A percentile compares a stretch with the other conserved stretches of the same genome.
These are phyloP conservation scores for Penicillium sp. DNA, from an alignment of 2,329 filamentous ascomycete species.

Conservation along the genomic window DNA sequence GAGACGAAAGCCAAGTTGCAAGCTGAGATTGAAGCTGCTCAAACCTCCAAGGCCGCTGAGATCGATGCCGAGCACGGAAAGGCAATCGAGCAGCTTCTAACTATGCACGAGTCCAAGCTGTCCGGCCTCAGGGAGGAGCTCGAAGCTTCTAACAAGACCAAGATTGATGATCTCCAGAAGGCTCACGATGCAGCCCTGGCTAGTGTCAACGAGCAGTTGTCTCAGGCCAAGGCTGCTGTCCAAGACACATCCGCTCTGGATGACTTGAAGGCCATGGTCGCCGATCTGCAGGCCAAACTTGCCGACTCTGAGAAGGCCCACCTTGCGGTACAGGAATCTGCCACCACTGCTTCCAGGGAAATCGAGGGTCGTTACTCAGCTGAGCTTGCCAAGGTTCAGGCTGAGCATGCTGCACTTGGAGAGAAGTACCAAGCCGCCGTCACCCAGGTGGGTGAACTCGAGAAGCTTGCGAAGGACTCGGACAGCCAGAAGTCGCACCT, in stretches of 20 bases:
- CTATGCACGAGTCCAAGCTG: slow-evolving; percentile 39
- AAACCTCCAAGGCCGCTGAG: slow-evolving; percentile 11
- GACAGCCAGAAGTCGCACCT: slow-evolving; percentile 68
- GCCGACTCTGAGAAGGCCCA: slow-evolving; percentile 51
- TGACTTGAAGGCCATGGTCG: slow-evolving; percentile 39
- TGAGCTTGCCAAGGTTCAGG: slow-evolving; percentile 44
- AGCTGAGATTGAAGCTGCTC: slow-evolving; percentile 15
- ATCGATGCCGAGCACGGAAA: slow-evolving; percentile 24
- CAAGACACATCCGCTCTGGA: slow-evolving; percentile 39
- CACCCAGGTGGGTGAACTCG: slow-evolving; percentile 73
- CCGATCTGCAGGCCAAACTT: slow-evolving; percentile 62
- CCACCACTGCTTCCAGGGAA: slow-evolving; percentile 16
- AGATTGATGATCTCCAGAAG: slow-evolving; percentile 35
- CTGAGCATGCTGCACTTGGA: slow-evolving; percentile 47
- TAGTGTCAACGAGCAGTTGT: slow-evolving; percentile 33
- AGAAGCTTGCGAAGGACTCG: slow-evolving; percentile 74
- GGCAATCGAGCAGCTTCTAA: slow-evolving; percentile 38
- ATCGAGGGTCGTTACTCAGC: slow-evolving; percentile 38
- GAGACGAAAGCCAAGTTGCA: slow-evolving; percentile 21
- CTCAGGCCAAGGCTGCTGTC: slow-evolving; percentile 33
- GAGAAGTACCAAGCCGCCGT: slow-evolving; percentile 31
- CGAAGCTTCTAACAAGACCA: slow-evolving; percentile 33
- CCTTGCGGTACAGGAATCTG: slow-evolving; percentile 42
- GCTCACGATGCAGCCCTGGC: slow-evolving; percentile 34
- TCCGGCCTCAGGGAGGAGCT: slow-evolving; percentile 35